phyloP scores from a whole-genome alignment of 2,329 filamentous ascomycete species.

The Aspergillus bombycis region DNA sequence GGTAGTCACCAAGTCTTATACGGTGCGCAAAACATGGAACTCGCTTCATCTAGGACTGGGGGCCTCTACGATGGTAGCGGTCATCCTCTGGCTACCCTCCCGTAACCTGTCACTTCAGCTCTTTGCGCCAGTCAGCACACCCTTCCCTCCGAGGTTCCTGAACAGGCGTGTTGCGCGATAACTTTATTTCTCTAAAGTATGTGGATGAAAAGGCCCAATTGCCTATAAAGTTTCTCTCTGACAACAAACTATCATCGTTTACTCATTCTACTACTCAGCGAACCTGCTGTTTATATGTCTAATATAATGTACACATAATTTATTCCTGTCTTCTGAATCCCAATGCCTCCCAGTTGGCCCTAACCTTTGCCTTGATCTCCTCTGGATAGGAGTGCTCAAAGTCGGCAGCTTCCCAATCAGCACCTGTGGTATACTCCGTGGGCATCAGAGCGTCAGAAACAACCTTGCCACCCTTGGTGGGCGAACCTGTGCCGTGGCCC shows the following conservation, averaged over 20 bases:
- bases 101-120: not conserved
- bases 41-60: not conserved
- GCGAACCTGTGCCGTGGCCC: constrained; percentile 43
- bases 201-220: not conserved
- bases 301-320: not conserved
- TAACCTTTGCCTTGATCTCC: constrained; percentile 45
- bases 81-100: accelerated
- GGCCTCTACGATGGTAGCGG: not conserved
- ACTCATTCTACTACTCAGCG: not conserved
- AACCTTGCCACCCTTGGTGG: constrained; percentile 47
- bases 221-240: not conserved
- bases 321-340: constrained; percentile 27
- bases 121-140: not conserved
- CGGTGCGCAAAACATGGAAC: not conserved
- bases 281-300: not conserved
- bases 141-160: not conserved
- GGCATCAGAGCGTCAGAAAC: constrained; percentile 51
- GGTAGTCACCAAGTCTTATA: not conserved
- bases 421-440: constrained; percentile 45
- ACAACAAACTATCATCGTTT: not conserved
- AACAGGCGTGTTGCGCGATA: not conserved
- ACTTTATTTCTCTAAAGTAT: not conserved
- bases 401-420: constrained; percentile 34
- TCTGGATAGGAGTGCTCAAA: constrained; percentile 41
- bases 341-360: constrained; percentile 35